Evolutionary conservation across 2,329 filamentous ascomycete species (phyloP).

Genomic region (Phyllosticta citrichinensis): DNA sequence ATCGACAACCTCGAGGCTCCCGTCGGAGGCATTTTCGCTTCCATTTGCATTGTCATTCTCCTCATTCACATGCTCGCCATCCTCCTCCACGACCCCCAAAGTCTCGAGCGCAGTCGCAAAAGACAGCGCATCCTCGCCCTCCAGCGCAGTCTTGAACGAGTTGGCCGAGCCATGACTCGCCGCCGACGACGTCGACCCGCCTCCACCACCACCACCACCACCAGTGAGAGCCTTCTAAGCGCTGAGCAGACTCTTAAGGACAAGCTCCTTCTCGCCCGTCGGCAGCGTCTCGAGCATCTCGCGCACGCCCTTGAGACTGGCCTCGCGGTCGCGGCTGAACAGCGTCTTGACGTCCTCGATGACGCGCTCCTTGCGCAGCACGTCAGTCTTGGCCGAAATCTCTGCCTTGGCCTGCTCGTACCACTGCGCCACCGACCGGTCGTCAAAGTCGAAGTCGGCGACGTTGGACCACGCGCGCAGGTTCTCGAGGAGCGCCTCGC

Average conservation of each 20-base stretch:
- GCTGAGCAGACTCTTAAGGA: conserved; percentile 48
- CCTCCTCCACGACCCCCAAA: no score
- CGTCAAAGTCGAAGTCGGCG: conserved; percentile 64
- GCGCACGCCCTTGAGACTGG: conserved; percentile 73
- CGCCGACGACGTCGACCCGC: no score
- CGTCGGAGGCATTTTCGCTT: no score
- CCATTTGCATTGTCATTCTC: no score
- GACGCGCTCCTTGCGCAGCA: conserved; percentile 65
- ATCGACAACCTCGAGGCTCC: no score
- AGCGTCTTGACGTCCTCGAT: conserved; percentile 60
- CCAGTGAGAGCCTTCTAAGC: neutral
- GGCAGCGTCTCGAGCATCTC: conserved; percentile 80
- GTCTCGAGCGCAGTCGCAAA: no score
- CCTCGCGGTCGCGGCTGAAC: conserved; percentile 55
- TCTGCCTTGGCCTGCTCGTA: conserved; percentile 88
- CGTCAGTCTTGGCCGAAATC: conserved; percentile 75
- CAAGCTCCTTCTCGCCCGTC: conserved; percentile 75
- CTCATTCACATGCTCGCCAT: no score
- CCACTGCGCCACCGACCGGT: conserved; percentile 81
- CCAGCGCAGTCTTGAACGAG: no score
- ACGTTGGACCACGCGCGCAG: conserved; percentile 78
- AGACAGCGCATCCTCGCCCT: no score
- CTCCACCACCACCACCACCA: no score
- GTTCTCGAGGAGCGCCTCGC: conserved; percentile 59
- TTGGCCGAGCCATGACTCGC: no score